Conservation (phyloP, 768 basidiomycete species). For the Infundibulicybe gibba region DNA sequence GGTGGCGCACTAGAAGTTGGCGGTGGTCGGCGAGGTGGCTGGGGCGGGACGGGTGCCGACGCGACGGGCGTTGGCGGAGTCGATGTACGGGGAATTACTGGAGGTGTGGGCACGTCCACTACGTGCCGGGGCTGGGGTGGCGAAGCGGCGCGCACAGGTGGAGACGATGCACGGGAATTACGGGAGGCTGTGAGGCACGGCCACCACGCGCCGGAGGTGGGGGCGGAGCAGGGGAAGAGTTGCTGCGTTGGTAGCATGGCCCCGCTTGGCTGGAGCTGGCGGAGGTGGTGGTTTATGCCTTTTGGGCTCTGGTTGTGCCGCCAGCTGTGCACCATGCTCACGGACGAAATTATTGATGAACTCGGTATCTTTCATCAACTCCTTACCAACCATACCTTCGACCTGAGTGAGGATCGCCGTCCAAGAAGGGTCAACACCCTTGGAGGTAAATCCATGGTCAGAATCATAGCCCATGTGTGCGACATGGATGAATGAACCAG, state of each 20-base stretch:
- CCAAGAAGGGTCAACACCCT: slow-evolving; percentile 91
- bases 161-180: slow-evolving; percentile 24
- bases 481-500: slow-evolving; percentile 81
- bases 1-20: too few relatives aligned
- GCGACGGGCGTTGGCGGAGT: too few relatives aligned
- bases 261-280: slow-evolving; percentile 33
- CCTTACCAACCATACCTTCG: slow-evolving; percentile 62
- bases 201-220: slow-evolving; percentile 22
- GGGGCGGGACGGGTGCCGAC: too few relatives aligned
- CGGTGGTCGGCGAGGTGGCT: too few relatives aligned
- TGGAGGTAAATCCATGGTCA: slow-evolving; percentile 82
- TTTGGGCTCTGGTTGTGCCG: slow-evolving; percentile 40
- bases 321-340: slow-evolving; percentile 3
- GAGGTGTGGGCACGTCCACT: slow-evolving; percentile 7
- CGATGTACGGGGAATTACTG: background rate
- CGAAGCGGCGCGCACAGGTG: slow-evolving; percentile 23
- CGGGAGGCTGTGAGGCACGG: slow-evolving; percentile 25
- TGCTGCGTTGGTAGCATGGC: slow-evolving; percentile 29
- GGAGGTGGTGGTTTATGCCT: slow-evolving; percentile 29
- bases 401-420: slow-evolving; percentile 64
- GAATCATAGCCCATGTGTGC: slow-evolving; percentile 95
- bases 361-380: slow-evolving; percentile 77
- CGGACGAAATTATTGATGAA: slow-evolving; percentile 86
- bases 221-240: slow-evolving; percentile 30
- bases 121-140: slow-evolving; percentile 24